Evolutionary conservation across 306 rosid genomes (phyloP).

Genomic region (Lupinus albus): DNA sequence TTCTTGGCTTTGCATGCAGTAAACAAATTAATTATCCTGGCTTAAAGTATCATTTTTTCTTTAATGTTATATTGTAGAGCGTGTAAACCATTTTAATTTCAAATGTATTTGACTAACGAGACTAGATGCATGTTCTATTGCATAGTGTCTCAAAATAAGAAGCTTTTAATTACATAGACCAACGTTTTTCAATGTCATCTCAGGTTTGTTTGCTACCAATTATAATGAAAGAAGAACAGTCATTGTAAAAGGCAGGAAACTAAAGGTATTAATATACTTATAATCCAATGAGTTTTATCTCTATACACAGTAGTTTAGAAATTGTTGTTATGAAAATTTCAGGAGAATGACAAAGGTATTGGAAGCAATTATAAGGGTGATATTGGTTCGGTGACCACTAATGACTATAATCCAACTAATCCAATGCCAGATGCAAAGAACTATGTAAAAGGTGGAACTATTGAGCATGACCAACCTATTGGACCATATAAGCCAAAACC

Average conservation of each 20-base stretch:
- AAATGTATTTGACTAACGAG: not conserved
- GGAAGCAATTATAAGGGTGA: slow-evolving; percentile 11
- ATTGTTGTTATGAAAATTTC: slow-evolving; percentile 30
- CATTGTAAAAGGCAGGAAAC: slow-evolving; percentile 43
- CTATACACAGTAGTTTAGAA: not conserved
- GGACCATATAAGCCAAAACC: slow-evolving; percentile 62
- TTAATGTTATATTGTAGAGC: not conserved
- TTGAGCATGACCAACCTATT: slow-evolving; percentile 61
- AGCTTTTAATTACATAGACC: not conserved
- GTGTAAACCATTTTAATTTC: not conserved
- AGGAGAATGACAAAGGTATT: slow-evolving; percentile 38
- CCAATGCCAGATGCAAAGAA: slow-evolving; percentile 63
- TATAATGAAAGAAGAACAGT: slow-evolving; percentile 16
- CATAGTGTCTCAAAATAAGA: not conserved
- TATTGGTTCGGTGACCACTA: slow-evolving; percentile 37
- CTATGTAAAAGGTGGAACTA: slow-evolving; percentile 57
- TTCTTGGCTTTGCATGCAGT: not conserved
- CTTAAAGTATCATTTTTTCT: not conserved
- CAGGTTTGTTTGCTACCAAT: slow-evolving; percentile 32
- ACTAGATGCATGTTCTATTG: not conserved
- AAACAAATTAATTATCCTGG: not conserved
- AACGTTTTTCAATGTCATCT: not conserved
- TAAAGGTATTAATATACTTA: slow-evolving; percentile 51
- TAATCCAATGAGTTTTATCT: not conserved
- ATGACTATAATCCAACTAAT: slow-evolving; percentile 60